Evolutionary conservation across 805 yeast species (phyloP), one percentile per base, ranked within the genome.

Genomic region (Yarrowia sp.): DNA sequence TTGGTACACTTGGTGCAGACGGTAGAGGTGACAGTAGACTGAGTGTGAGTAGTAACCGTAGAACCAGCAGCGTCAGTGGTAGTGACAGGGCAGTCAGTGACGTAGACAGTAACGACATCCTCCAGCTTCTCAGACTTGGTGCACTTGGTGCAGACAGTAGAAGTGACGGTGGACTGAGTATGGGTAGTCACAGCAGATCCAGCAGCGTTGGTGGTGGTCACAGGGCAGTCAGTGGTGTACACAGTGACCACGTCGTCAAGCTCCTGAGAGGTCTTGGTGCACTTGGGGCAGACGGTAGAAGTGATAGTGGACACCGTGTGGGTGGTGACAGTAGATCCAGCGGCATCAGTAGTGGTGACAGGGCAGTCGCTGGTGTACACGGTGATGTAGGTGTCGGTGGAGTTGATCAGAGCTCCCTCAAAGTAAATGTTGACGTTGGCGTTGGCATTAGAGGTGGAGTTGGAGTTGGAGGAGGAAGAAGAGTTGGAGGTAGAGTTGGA

Each of bases 191-290:
- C 32, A 32, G 57, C 14, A 17, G 11, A 2, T 14, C 57, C 57
- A 14, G 42, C 42, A 22, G 32, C 32, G 8, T 50, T 17, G 33
- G 32, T 22, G 57, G 32, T 17, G 57, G 42, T 50, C 17, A 50
- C 32, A 17, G 57, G 57, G 42, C 57, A 35, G 57, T 50, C 57
- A 18, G 57, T 36, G 32, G 11, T 32, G 42, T 35, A 50, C 28
- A 22, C 28, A 22, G 28, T 22, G 28, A 22, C 28, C 28, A 22
- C 28, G 28, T 22, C 28, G 28, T 22, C 28, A 22, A 22, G 28
- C 28, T 22, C 28, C 28, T 22, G 28, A 22, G 28, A 22, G 28
- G 38, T 8, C 48, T 44, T 28, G 48, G 6, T 10, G 14, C 33
- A 44, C 35, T 44, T 44, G 48, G 48, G 18, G 47, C 47, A 28